Conservation (phyloP, 768 basidiomycete species). For the Paxillus involutus region DNA sequence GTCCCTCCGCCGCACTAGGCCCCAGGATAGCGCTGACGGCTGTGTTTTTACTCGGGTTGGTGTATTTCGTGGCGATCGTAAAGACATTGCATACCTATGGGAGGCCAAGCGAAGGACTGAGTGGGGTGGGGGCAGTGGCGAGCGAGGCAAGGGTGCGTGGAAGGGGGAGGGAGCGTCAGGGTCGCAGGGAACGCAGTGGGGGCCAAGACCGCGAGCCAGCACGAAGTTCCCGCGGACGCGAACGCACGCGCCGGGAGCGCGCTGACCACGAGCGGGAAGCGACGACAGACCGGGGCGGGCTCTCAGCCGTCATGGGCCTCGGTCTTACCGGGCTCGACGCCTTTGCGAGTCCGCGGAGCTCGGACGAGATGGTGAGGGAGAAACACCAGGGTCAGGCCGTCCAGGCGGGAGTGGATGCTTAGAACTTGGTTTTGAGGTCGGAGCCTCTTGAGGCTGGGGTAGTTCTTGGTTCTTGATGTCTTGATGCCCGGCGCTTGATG, state of each 20-base stretch:
- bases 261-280: background rate
- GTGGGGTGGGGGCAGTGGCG: background rate
- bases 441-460: too few species aligned
- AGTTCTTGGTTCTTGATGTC: too few species aligned
- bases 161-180: background rate
- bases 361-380: conserved; percentile 12
- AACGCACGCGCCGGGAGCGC: conserved; percentile 1
- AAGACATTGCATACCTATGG: conserved; percentile 64
- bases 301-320: conserved; percentile 28
- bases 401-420: too few species aligned
- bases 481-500: background rate
- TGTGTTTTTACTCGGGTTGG: conserved; percentile 54
- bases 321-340: conserved; percentile 27
- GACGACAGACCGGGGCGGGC: conserved; percentile 10
- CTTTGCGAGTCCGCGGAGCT: conserved; percentile 3
- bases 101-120: background rate
- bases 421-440: too few species aligned
- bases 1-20: conserved; percentile 40
- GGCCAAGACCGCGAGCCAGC: conserved; percentile 1
- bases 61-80: conserved; percentile 64
- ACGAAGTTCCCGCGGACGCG: conserved; percentile 10
- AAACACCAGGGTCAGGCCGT: conserved; percentile 9
- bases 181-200: conserved; percentile 5
- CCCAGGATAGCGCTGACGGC: conserved; percentile 56
- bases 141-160: background rate